Base-by-base conservation (phyloP, 2,329 filamentous ascomycete species). In the Clonostachys rhizophaga region DNA sequence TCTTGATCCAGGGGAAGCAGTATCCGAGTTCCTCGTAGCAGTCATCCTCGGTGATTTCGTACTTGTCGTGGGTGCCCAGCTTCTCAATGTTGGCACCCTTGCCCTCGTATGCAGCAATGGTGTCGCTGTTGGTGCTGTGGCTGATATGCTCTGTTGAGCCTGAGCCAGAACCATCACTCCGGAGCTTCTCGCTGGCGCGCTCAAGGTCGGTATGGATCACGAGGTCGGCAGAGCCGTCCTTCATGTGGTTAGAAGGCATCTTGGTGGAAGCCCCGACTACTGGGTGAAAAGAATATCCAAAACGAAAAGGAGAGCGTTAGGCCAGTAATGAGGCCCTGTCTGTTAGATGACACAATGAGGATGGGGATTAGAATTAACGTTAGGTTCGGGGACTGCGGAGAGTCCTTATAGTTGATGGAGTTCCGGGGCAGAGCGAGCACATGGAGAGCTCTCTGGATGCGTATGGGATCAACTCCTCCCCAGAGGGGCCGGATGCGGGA, bases 11-110 rank as follows among this genome's bases (percentile, higher is more conserved):
- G 0, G 83, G 68, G 52, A 79, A 89, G 9, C 71, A 69, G 59
- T 75, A 88, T 45, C 83, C 84, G 1, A 89, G 72, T 57, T 87
- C 73, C 17, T 78, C 72, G 61, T 83, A 84, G 64, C 83, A 87
- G 54, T 86, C 83, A 34, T 72, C 67, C 44, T 74, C 71, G n/a
- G 69, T 73, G 53, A 76, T 72, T 34, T 75, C 72, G 51, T 66
- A 62, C 58, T 69, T 71, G 50, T 67, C 68, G 51, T 68, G 53
- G 2, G 65, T 18, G 36, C 36, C 36, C 14, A 18, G 14, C 36
- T 39, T 39, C 44, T 49, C n/a, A 44, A 42, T 16, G 40, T 49
- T 6, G 42, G 37, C 14, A 5, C 39, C 14, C 13, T 46, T 40
- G 11, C 18, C 39, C 34, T 30, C 44, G 42, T 14, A 30, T 30